These are phyloP conservation scores for Ogataea pilisensis DNA, from an alignment of 805 yeast species.

Conservation along the genomic window DNA sequence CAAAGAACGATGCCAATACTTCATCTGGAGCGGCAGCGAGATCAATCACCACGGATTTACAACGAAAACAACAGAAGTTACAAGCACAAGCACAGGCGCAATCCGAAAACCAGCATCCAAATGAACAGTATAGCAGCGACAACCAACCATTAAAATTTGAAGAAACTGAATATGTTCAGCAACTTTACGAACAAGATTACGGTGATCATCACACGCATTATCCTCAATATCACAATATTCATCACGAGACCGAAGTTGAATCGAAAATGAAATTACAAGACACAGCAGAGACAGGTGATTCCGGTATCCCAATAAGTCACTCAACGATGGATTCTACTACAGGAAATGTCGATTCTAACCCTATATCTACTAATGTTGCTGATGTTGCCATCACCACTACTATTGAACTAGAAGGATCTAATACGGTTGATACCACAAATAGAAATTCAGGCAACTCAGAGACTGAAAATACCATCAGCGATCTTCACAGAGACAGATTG, in stretches of 20 bases:
- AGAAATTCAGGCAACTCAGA: too few species aligned
- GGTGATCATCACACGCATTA: constrained; percentile 23
- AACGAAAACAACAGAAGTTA: too few species aligned
- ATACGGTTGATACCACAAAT: not conserved
- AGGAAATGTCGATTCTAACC: too few species aligned
- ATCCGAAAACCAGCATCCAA: too few species aligned
- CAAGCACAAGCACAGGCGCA: not conserved
- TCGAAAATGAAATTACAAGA: not conserved
- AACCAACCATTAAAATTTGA: constrained; percentile 1
- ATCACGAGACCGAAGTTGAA: constrained; percentile 13
- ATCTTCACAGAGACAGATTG: too few species aligned
- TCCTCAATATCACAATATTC: constrained; percentile 28
- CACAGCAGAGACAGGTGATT: not conserved
- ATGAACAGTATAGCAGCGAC: constrained; percentile 2
- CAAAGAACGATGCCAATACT: not conserved
- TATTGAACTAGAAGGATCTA: not conserved
- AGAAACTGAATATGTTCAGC: constrained; percentile 28
- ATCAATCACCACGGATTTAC: too few species aligned
- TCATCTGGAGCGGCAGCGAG: not conserved
- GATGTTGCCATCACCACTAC: not conserved
- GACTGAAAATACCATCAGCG: too few species aligned
- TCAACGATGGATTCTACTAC: too few species aligned
- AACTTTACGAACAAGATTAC: constrained; percentile 31
- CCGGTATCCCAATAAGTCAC: too few species aligned
- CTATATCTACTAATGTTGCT: too few species aligned